A percentile compares a stretch with the other conserved stretches of the same genome.
phyloP scores from a whole-genome alignment of 306 rosid species.

The Geum urbanum region DNA sequence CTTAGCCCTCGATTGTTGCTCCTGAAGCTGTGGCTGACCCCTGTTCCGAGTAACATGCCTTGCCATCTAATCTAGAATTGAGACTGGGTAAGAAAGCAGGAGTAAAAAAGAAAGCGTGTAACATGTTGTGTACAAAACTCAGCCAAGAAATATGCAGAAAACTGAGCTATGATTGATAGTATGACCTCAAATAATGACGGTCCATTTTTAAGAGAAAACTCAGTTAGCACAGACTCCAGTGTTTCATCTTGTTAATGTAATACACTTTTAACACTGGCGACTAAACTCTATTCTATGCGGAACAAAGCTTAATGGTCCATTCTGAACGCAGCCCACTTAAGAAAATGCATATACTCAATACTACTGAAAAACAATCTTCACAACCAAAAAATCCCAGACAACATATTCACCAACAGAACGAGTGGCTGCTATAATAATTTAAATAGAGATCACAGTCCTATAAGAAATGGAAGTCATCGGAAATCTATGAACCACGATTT shows the following conservation, averaged over 20 bases:
- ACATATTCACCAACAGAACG: background rate
- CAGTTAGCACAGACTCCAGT: background rate
- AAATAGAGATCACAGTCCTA: background rate
- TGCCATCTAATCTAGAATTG: conserved; percentile 43
- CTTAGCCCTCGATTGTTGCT: conserved; percentile 60
- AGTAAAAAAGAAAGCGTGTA: background rate
- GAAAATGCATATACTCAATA: background rate
- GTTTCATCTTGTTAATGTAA: background rate
- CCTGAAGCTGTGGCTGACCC: conserved; percentile 46
- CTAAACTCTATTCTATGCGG: no score
- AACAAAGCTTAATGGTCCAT: background rate
- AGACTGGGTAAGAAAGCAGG: background rate
- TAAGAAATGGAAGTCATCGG: background rate
- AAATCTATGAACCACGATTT: background rate
- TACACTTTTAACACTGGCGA: no score
- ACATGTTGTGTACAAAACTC: background rate
- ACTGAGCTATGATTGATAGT: background rate
- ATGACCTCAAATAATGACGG: background rate
- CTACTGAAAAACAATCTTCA: background rate
- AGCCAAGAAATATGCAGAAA: background rate
- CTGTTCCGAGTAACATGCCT: conserved; percentile 42
- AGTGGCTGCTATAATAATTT: background rate
- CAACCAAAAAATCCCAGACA: background rate
- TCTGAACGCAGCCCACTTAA: background rate
- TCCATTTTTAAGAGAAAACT: no score